Percentiles rank a stretch among this genome's conserved stretches.
These are phyloP conservation scores for Leishmania turanica DNA, from an alignment of 208 protist species.

Conservation along the genomic window DNA sequence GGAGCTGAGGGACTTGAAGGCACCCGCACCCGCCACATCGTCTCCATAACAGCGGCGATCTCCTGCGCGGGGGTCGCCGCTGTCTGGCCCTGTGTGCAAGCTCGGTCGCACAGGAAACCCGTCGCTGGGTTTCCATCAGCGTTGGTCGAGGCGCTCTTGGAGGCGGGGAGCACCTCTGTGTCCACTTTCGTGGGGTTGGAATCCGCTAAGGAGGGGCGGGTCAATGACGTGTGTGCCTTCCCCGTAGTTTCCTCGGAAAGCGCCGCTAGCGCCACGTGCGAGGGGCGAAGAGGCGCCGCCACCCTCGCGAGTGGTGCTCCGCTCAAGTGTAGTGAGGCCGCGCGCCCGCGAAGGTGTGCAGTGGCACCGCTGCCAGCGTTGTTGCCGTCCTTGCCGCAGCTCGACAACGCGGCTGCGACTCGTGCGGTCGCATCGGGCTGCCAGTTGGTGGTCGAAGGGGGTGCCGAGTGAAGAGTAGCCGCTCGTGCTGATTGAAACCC, in stretches of 20 bases:
- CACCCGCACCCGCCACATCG: not conserved
- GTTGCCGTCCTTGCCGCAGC: not conserved
- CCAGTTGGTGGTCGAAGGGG: not conserved
- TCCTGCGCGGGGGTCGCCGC: not conserved
- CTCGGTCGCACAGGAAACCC: not conserved
- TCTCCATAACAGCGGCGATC: not conserved
- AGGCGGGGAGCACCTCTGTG: not conserved
- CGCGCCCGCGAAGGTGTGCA: not conserved
- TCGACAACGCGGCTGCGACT: not conserved
- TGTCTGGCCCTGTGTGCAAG: not conserved
- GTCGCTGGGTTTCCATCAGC: not conserved
- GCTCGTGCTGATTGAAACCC: not conserved
- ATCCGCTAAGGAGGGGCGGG: not conserved
- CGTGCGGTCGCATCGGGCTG: not conserved
- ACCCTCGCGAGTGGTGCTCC: not conserved
- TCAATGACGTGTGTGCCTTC: not conserved
- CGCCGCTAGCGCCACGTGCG: not conserved
- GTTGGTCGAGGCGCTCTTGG: not conserved
- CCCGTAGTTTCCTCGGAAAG: not conserved
- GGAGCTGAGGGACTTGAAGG: not conserved
- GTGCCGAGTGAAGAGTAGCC: not conserved
- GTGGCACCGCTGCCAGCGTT: not conserved
- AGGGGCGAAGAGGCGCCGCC: not conserved
- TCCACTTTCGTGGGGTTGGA: not conserved
- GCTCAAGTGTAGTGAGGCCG: not conserved